Evolutionary conservation across 129 eudicot species (phyloP).

Genomic region (Lactuca saligna): DNA sequence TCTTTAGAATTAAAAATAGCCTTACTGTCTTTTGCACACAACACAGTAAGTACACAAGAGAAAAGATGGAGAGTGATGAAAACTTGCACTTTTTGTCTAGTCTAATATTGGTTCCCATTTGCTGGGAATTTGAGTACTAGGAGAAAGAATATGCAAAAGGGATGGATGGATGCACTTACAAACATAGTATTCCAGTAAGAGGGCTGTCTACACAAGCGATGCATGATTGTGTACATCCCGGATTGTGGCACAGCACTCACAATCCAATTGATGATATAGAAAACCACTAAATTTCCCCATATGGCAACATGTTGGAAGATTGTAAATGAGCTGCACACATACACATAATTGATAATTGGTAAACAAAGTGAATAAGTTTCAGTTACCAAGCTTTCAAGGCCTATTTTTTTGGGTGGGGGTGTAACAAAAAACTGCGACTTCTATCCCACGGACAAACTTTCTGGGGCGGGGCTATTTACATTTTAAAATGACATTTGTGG

Average conservation of each 20-base stretch:
- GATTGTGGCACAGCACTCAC: conserved; percentile 85
- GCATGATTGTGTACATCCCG: conserved; percentile 96
- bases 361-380: conserved; percentile 8
- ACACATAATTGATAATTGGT: conserved; percentile 4
- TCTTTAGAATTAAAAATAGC: no score
- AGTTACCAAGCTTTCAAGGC: no score
- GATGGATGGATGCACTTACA: conserved; percentile 48
- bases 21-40: background rate
- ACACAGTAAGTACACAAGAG: background rate
- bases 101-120: no score
- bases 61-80: conserved; percentile 25
- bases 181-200: conserved; percentile 94
- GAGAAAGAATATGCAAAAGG: background rate
- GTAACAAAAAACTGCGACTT: no score
- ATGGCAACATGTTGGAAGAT: conserved; percentile 84
- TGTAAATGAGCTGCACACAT: conserved; percentile 76
- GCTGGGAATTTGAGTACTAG: background rate
- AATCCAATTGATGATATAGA: conserved; percentile 82
- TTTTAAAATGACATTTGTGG: no score
- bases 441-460: no score
- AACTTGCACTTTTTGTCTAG: background rate
- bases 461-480: no score
- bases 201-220: conserved; percentile 80
- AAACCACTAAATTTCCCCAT: conserved; percentile 87
- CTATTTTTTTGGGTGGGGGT: no score